phyloP scores from a whole-genome alignment of 331 rosid species.

The Quercus lobata region DNA sequence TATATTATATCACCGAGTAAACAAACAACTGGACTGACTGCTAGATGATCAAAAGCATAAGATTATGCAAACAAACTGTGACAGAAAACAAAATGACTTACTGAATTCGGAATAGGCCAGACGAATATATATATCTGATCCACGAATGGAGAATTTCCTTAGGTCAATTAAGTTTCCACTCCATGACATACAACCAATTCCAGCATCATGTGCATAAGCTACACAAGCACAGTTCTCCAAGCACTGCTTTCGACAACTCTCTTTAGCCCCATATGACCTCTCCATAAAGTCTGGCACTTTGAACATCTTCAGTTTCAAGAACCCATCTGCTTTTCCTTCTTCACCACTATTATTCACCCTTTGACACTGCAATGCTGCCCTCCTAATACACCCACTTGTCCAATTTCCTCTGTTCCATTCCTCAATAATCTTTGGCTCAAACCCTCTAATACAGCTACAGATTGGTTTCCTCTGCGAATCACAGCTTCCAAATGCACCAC shows the following conservation, averaged over 20 bases:
- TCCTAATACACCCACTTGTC: constrained; percentile 1
- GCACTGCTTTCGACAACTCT: constrained; percentile 1
- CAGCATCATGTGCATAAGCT: constrained; percentile 5
- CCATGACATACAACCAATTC: constrained; percentile 15
- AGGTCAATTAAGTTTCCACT: not conserved
- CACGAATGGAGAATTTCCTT: not conserved
- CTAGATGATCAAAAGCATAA: too few species aligned
- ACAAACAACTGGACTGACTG: too few species aligned
- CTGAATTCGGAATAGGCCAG: not conserved
- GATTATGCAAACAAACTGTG: too few species aligned
- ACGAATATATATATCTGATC: constrained; percentile 4
- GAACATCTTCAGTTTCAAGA: not conserved
- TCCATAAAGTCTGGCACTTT: not conserved
- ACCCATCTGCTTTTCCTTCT: not conserved
- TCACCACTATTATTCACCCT: not conserved
- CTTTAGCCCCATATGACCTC: not conserved
- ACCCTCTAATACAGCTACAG: constrained; percentile 2
- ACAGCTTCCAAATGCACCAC: too few species aligned
- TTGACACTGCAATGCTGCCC: not conserved
- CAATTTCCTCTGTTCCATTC: constrained; percentile 4
- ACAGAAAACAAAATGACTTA: not conserved
- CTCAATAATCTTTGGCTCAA: not conserved
- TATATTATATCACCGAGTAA: too few species aligned
- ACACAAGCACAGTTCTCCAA: constrained; percentile 7
- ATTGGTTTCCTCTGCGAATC: not conserved